Base-by-base conservation (phyloP, 148 eudicot species). In the Fagopyrum homotropicum region DNA sequence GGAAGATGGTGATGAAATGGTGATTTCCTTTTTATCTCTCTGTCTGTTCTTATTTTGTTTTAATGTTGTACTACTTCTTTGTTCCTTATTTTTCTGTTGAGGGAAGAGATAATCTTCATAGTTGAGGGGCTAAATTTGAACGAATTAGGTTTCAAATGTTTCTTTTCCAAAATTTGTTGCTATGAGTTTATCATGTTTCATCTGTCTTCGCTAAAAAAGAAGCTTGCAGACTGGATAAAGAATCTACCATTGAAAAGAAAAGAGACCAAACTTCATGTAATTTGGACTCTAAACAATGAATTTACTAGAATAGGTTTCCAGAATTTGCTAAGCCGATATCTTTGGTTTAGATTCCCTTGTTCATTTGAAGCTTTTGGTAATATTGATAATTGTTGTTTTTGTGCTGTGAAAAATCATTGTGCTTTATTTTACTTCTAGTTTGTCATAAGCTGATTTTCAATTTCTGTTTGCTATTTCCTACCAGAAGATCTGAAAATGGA, bases 401-500 rank as follows among this genome's bases (percentile, higher is more conserved):
- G n/a, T 66, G 71, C 43, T 40, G 71, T 66, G 44, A 26, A 14
- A 22, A 43, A 14, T 15, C n/a, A 9, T 44, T 1, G 45, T 66
- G 47, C 43, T 66, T 66, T 46, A 45, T 43, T 66, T 46, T 35
- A 66, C 43, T 66, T 43, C 45, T 26, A 22, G 35, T 59, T 59
- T 59, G 64, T 22, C 64, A 19, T 59, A 19, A 59, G 64, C 64
- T 59, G 26, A 59, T 17, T 9, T 17, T 60, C 66, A 29, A 40
- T 66, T 43, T 66, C 47, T 52, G 15, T 4, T 35, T 57, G 3
- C 3, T 66, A 1, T 5, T 6, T 66, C 45, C 16, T 29, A 63
- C 45, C 46, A 66, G 71, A 66, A 66, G 71, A 40, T 43, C 71
- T 66, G 71, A 66, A 66, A 66, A 66, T 66, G 71, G 47, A 43